These are phyloP conservation scores for Cajanus cajan DNA, from an alignment of 306 rosid genomes.

Conservation along the genomic window DNA sequence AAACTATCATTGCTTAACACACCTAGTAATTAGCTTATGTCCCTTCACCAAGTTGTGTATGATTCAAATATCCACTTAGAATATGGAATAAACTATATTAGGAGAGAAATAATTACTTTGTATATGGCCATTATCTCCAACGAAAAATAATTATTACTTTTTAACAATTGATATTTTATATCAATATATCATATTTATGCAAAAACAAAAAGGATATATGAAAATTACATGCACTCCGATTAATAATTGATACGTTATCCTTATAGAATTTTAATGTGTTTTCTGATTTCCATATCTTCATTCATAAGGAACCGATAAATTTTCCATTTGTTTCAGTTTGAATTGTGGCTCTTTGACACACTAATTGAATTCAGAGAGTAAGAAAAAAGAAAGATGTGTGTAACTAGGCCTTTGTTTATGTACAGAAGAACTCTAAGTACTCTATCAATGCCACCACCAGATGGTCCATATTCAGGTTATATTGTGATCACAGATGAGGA, in stretches of 20 bases:
- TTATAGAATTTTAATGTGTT: constrained; percentile 29
- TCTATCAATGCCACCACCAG: constrained; percentile 50
- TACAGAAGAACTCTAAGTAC: constrained; percentile 67
- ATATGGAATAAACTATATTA: no score
- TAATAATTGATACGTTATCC: constrained; percentile 13
- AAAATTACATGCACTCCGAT: neutral
- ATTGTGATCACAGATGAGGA: constrained; percentile 82
- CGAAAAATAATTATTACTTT: no score
- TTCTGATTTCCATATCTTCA: constrained; percentile 31
- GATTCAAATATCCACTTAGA: no score
- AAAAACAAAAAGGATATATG: no score
- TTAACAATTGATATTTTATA: no score
- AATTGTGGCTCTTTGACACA: neutral
- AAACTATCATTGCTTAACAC: no score
- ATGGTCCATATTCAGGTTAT: constrained; percentile 75
- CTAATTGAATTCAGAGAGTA: no score
- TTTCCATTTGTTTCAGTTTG: neutral
- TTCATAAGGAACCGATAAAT: constrained; percentile 44
- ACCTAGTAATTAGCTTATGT: no score
- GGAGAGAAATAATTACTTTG: no score
- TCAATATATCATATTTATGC: no score
- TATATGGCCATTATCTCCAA: no score
- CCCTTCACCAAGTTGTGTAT: no score
- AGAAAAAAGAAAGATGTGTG: constrained; percentile 50
- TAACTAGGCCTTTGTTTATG: constrained; percentile 77